Evolutionary conservation across 768 basidiomycete genomes (phyloP).

Genomic region (Pulveroboletus frians): DNA sequence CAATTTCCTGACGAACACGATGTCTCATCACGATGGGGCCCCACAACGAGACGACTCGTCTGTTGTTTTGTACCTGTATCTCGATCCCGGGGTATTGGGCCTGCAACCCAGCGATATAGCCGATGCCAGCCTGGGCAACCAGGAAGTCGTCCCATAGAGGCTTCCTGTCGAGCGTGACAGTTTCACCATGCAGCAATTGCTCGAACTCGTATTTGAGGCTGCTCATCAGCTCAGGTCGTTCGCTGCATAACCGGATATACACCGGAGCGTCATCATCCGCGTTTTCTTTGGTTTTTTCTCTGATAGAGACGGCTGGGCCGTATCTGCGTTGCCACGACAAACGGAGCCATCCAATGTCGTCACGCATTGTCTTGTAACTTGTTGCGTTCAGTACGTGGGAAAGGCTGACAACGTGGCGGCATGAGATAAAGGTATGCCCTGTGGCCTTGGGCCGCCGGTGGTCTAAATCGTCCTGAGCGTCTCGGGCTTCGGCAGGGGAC

Average conservation of each 20-base stretch:
- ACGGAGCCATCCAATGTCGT: slow-evolving; percentile 45
- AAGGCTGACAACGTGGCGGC: slow-evolving; percentile 51
- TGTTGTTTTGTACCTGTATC: slow-evolving; percentile 38
- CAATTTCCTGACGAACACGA: slow-evolving; percentile 39
- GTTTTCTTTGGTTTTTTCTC: slow-evolving; percentile 16
- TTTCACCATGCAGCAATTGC: slow-evolving; percentile 56
- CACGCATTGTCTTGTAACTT: slow-evolving; percentile 36
- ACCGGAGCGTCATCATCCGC: slow-evolving; percentile 19
- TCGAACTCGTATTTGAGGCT: slow-evolving; percentile 58
- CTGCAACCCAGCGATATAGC: slow-evolving; percentile 45
- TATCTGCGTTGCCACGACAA: slow-evolving; percentile 30
- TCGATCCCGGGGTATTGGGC: slow-evolving; percentile 34
- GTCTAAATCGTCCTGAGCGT: slow-evolving; percentile 46
- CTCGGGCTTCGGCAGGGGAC: slow-evolving; percentile 46
- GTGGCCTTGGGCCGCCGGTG: slow-evolving; percentile 40
- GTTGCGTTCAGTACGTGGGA: slow-evolving; percentile 37
- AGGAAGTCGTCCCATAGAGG: slow-evolving; percentile 68
- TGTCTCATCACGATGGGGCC: slow-evolving; percentile 43
- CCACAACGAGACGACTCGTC: slow-evolving; percentile 49
- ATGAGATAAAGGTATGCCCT: slow-evolving; percentile 43
- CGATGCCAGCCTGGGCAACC: slow-evolving; percentile 33
- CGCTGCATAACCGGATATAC: slow-evolving; percentile 45
- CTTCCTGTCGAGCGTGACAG: slow-evolving; percentile 45
- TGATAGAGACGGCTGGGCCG: slow-evolving; percentile 28
- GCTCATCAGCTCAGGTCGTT: slow-evolving; percentile 46